These are phyloP conservation scores for Astrothelium macrocarpum DNA, from an alignment of 495 filamentous ascomycete genomes.

Conservation along the genomic window DNA sequence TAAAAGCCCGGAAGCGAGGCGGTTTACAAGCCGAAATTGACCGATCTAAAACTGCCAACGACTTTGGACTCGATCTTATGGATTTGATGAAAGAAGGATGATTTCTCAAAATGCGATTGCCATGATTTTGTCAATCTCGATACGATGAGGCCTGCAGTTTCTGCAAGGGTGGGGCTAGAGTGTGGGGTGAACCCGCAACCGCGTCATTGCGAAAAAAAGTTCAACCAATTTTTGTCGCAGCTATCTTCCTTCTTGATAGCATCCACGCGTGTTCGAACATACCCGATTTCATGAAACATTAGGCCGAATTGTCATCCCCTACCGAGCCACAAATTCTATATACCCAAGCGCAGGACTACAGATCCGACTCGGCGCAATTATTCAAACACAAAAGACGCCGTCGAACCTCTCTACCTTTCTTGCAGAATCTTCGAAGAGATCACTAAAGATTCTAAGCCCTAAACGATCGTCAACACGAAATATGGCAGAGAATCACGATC, in stretches of 20 bases:
- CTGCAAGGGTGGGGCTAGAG: background rate
- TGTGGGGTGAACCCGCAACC: conserved; percentile 9
- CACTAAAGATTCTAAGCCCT: background rate
- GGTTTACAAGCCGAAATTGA: conserved; percentile 11
- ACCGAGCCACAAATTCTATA: too few species aligned
- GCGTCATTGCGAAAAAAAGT: background rate
- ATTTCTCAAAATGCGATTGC: too few species aligned
- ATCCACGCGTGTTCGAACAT: too few species aligned
- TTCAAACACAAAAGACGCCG: too few species aligned
- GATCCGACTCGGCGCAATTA: too few species aligned
- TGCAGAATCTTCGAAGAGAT: background rate
- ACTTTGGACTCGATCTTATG: conserved; percentile 44
- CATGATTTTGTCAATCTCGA: too few species aligned
- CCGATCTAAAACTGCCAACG: conserved; percentile 8
- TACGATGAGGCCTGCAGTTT: too few species aligned
- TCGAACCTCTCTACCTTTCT: too few species aligned
- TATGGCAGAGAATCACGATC: conserved; percentile 5
- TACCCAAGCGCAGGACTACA: background rate
- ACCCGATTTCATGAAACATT: too few species aligned
- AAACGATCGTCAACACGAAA: background rate
- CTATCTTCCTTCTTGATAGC: background rate
- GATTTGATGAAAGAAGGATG: conserved; percentile 44
- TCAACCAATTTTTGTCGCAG: background rate
- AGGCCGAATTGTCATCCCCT: too few species aligned
- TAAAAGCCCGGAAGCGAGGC: conserved; percentile 23